Evolutionary conservation across 805 yeast genomes (phyloP), one percentile per base, ranked within the genome.

Genomic region (Nakazawaea anatomiae): DNA sequence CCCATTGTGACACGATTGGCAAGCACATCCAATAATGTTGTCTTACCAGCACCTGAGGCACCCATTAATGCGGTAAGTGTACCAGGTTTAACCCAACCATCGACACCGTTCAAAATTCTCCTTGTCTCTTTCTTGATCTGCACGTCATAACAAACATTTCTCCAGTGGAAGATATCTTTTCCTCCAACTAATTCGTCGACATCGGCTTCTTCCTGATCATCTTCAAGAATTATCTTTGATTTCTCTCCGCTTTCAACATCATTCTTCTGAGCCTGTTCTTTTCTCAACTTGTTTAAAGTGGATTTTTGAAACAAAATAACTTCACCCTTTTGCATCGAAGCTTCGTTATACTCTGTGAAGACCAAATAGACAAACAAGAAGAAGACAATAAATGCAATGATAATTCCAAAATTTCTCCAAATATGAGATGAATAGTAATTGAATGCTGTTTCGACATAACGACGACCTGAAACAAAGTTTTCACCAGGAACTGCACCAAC

Each of bases 31-130:
- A 79, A 68, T 49, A 79, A 63, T 9, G 83, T 79, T 9, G 83
- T 79, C 57, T 79, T 79, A 60, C 85, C 83, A 31, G 83, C 83
- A 61, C 84, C 83, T n/a, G 83, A 77, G 45, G 78, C 82, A 57
- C 84, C 84, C 82, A 79, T 77, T 31, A 79, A 62, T 10, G 94
- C 94, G 48, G 92, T 87, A 61, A 87, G 69, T 44, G 89, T 85
- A 56, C 91, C 91, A 8, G 91, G 91, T 61, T 84, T 83, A 42
- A 86, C 90, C 87, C 88, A 86, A 46, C 92, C 94, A 62, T 84
- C 88, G 51, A 87, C 87, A 54, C 78, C 75, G 54, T 74, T 72
- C 61, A 86, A 68, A 54, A 86, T 77, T 54, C 82, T 73, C 60
- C 89, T 73, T 31, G 79, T 73, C 54, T 79, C 87, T 39, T 66